phyloP scores from a whole-genome alignment of 1,284 basidiomycete genomes.

The Mycena sp. region DNA sequence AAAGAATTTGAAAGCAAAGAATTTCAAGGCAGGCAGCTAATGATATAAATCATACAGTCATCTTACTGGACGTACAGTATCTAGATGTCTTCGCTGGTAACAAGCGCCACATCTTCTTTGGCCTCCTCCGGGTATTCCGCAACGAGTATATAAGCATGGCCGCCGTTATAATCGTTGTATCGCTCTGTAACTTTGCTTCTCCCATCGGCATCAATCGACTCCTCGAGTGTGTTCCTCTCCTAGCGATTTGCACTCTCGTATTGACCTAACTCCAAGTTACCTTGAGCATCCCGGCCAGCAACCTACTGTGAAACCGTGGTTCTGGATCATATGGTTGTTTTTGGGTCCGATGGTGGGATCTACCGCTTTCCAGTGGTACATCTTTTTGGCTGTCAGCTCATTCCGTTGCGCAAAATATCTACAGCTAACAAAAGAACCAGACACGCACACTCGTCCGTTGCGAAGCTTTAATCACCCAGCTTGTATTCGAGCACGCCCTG shows the following conservation, averaged over 20 bases:
- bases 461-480: constrained; percentile 63
- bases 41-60: not conserved
- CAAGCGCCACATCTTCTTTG: constrained; percentile 39
- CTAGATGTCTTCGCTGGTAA: constrained; percentile 41
- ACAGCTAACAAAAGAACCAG: constrained; percentile 11
- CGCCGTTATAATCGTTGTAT: constrained; percentile 33
- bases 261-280: constrained; percentile 39
- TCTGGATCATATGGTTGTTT: constrained; percentile 55
- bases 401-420: constrained; percentile 1
- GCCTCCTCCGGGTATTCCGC: constrained; percentile 31
- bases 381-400: constrained; percentile 30
- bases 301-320: constrained; percentile 46
- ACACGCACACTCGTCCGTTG: constrained; percentile 52
- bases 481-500: constrained; percentile 66
- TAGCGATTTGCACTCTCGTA: not conserved
- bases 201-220: constrained; percentile 52
- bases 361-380: constrained; percentile 37
- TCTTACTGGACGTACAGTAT: constrained; percentile 26
- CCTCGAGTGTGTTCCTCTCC: constrained; percentile 26
- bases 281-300: constrained; percentile 47
- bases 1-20: constrained; percentile 35
- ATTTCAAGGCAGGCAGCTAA: constrained; percentile 36
- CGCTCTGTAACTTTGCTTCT: constrained; percentile 42
- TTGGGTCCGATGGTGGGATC: constrained; percentile 43
- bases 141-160: constrained; percentile 33